Base-by-base conservation (phyloP, 176 grass and related monocot genomes). In the Oryza australiensis region DNA sequence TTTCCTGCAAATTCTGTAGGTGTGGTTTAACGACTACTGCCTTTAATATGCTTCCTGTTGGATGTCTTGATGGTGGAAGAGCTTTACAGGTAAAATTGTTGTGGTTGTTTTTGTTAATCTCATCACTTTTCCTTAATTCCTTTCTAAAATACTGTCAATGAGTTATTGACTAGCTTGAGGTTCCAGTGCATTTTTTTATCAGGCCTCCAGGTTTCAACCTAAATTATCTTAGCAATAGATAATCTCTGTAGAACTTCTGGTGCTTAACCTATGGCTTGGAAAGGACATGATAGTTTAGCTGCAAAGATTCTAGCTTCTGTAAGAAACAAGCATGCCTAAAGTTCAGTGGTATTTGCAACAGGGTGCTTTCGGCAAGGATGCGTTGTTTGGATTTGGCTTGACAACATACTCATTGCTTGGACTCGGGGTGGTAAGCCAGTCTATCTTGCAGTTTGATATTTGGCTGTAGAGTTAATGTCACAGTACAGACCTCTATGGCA, bases 1-100 rank as follows among this genome's bases (percentile, higher is more conserved):
- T n/a, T 65, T 80, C 22, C 46, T 86, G 48, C 72, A 57, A 77
- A 80, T 73, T 68, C 40, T 60, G 65, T 74, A 99, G 96, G 96
- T 99, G 96, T 87, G 96, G 96, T 70, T 93, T 99, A 80, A 99
- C 96, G 23, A 99, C 93, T 42, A 84, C 87, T 77, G 96, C 96
- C 73, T 99, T 95, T 75, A 99, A 99, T 91, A 95, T 99, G 93
- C 93, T 99, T 86, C 96, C 96, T 65, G 85, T 95, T 83, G 93
- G 96, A 72, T 93, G 90, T 23, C 93, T 99, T 92, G 96, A 99
- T 78, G 96, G 96, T 77, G 96, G 96, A 87, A 95, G 96, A 86
- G 91, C 90, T 78, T 79, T 99, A 70, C 93, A 99, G 92, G 96
- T 99, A 86, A 86, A 66, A 18, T 66, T 40, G 4, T 0, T 38